These are phyloP conservation scores for Apiospora marii DNA, from an alignment of 2,329 filamentous ascomycete species.

Conservation along the genomic window DNA sequence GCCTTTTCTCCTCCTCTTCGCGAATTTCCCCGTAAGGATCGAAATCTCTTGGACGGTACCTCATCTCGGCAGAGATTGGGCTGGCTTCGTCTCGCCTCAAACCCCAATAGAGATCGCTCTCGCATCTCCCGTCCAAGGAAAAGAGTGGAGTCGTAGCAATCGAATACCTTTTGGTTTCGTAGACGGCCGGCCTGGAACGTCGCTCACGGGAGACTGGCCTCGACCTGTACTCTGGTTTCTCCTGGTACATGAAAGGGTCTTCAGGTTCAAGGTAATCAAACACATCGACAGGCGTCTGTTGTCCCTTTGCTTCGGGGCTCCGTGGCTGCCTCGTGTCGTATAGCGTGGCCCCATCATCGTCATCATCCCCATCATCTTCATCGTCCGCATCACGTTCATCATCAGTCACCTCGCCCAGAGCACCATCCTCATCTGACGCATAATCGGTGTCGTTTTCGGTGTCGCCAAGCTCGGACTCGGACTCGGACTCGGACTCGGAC, in stretches of 20 bases:
- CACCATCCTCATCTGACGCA: background rate
- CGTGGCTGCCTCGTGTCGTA: background rate
- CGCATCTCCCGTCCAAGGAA: background rate
- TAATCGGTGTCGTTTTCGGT: background rate
- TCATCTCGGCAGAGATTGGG: background rate
- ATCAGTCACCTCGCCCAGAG: background rate
- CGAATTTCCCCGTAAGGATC: background rate
- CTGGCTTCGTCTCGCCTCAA: background rate
- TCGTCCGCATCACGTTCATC: background rate
- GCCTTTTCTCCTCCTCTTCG: background rate
- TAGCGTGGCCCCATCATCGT: background rate
- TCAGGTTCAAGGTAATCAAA: background rate
- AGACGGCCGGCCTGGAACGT: background rate
- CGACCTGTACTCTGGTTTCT: background rate
- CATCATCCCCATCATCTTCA: slow-evolving; percentile 21
- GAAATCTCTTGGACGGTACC: background rate
- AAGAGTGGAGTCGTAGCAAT: too few relatives aligned
- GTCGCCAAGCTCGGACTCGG: too few relatives aligned
- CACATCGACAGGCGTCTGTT: background rate
- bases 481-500: background rate
- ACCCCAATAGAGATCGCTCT: background rate
- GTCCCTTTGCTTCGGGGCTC: background rate
- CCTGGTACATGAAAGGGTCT: background rate
- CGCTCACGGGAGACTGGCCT: background rate
- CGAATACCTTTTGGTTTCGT: background rate